phyloP scores from a whole-genome alignment of 2,329 filamentous ascomycete genomes.

The Nothophoma quercina region DNA sequence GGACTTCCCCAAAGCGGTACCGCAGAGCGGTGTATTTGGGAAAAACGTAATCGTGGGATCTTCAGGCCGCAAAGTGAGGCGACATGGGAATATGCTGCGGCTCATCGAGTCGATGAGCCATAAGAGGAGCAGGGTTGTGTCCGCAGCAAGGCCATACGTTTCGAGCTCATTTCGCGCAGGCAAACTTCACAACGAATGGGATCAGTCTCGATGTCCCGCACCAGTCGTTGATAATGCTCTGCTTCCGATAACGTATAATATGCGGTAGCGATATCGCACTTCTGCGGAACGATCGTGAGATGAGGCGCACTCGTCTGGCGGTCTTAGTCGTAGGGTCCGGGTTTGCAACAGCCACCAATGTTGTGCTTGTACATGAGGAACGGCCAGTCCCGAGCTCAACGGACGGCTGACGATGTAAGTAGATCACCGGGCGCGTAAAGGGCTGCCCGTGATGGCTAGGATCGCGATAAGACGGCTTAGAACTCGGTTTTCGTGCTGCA shows the following conservation, averaged over 20 bases:
- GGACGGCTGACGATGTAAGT: constrained; percentile 36
- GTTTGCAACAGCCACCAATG: constrained; percentile 30
- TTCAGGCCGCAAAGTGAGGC: constrained; percentile 30
- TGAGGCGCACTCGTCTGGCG: constrained; percentile 36
- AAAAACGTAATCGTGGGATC: not conserved
- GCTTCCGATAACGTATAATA: not conserved
- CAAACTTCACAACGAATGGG: not conserved
- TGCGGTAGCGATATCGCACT: constrained; percentile 33
- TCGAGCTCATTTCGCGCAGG: not conserved
- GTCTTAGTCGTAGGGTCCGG: constrained; percentile 29
- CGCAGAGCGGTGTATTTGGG: not conserved
- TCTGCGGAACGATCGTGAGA: constrained; percentile 28
- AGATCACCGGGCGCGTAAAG: constrained; percentile 51
- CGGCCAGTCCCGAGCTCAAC: constrained; percentile 48
- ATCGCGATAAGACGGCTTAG: constrained; percentile 35
- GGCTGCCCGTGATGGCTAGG: constrained; percentile 34
- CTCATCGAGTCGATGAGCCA: not conserved
- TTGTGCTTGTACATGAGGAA: constrained; percentile 33
- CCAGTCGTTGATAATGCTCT: not conserved
- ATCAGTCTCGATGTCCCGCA: not conserved
- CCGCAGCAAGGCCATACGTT: not conserved
- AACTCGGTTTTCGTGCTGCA: constrained; percentile 23
- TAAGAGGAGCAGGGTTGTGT: not conserved
- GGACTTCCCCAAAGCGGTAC: constrained; percentile 2
- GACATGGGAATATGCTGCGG: not conserved